These are phyloP conservation scores for Microstegium vimineum DNA, from an alignment of 176 grass and related monocot genomes.

Conservation along the genomic window DNA sequence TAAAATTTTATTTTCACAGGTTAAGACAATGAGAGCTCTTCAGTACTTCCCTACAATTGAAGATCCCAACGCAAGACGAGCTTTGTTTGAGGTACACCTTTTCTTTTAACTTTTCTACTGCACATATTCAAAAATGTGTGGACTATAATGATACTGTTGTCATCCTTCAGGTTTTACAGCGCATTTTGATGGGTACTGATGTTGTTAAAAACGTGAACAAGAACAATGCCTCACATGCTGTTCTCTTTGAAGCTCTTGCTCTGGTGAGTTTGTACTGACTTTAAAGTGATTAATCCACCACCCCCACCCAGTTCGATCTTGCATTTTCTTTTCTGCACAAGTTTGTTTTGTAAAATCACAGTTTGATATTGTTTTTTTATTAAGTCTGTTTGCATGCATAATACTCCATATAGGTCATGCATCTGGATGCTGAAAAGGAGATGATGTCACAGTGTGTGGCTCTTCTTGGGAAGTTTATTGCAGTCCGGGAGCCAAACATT, in stretches of 20 bases:
- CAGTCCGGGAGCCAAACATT: conserved; percentile 98
- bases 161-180: conserved; percentile 83
- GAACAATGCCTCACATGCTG: conserved; percentile 99
- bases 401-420: conserved; percentile 74
- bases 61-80: conserved; percentile 82
- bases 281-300: not conserved
- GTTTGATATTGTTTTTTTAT: not conserved
- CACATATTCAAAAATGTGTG: not conserved
- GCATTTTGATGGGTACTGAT: conserved; percentile 98
- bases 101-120: conserved; percentile 5
- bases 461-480: conserved; percentile 99
- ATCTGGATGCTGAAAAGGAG: conserved; percentile 99
- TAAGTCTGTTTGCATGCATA: conserved; percentile 9
- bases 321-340: not conserved
- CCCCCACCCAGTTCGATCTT: not conserved
- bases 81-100: conserved; percentile 80
- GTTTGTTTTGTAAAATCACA: not conserved
- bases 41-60: conserved; percentile 96
- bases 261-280: conserved; percentile 54
- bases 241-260: conserved; percentile 98
- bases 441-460: conserved; percentile 99
- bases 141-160: conserved; percentile 3
- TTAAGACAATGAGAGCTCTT: conserved; percentile 99
- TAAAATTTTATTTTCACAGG: conserved; percentile 44
- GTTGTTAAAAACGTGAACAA: conserved; percentile 99